A percentile compares a stretch with the other conserved stretches of the same genome.
phyloP scores from a whole-genome alignment of 2,329 filamentous ascomycete genomes.

The Alternaria sp. region DNA sequence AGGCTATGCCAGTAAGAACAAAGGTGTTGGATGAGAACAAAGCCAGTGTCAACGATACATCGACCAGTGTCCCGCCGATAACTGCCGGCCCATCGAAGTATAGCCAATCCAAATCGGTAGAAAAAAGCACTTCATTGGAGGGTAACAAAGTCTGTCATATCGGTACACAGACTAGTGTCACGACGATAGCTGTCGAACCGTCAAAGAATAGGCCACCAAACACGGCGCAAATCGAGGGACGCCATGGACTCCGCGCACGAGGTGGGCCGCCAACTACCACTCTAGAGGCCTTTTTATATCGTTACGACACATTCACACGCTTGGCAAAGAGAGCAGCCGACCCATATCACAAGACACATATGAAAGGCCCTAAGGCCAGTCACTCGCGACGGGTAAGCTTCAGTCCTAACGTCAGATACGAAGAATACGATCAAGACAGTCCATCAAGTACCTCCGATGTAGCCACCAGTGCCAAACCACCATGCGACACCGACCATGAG shows the following conservation, averaged over 20 bases:
- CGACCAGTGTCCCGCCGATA: not conserved
- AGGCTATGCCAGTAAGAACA: not conserved
- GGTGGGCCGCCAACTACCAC: not conserved
- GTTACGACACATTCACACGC: not conserved
- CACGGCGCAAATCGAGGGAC: not conserved
- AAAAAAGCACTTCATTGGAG: not conserved
- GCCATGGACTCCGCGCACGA: not conserved
- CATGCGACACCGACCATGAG: not conserved
- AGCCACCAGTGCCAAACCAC: not conserved
- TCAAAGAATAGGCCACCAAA: not conserved
- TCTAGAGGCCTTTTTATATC: not conserved
- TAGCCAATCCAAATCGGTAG: not conserved
- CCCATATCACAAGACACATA: not conserved
- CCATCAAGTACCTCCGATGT: not conserved
- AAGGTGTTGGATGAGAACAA: not conserved
- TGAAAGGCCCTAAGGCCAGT: not conserved
- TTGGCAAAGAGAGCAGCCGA: not conserved
- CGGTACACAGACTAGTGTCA: not conserved
- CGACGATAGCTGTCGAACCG: not conserved
- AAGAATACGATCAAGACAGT: not conserved
- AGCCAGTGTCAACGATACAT: not conserved
- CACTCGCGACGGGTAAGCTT: not conserved
- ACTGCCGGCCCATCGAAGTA: not conserved
- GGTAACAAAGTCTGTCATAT: not conserved
- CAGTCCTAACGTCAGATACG: not conserved